Conservation (phyloP, 2,329 filamentous ascomycete genomes). For the Elsinoe fawcettii region DNA sequence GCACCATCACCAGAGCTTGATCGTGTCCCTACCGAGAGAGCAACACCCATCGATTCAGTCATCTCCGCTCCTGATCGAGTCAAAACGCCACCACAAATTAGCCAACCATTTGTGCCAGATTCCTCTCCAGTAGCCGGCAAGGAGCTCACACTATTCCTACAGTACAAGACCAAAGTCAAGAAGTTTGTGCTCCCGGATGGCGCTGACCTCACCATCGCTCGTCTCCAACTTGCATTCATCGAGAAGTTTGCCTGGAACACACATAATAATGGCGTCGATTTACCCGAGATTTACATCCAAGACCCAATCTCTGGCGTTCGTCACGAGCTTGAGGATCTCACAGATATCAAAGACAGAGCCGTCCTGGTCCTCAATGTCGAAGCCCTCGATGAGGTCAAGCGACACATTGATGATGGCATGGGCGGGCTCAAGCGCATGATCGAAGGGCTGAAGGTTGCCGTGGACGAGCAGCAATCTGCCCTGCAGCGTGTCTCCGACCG, state of each 20-base stretch:
- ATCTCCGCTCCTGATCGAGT: conserved; percentile 19
- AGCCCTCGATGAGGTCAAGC: conserved; percentile 88
- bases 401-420: conserved; percentile 88
- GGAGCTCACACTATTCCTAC: conserved; percentile 85
- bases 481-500: conserved; percentile 83
- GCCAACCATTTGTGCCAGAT: conserved; percentile 39
- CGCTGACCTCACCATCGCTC: conserved; percentile 74
- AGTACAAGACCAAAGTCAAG: conserved; percentile 96
- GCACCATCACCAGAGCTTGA: background rate
- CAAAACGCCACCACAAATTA: conserved; percentile 32
- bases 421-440: conserved; percentile 71
- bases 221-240: conserved; percentile 90
- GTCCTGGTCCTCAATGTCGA: conserved; percentile 95
- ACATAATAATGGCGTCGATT: conserved; percentile 81
- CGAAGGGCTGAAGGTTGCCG: conserved; percentile 74
- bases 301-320: conserved; percentile 93
- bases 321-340: conserved; percentile 88
- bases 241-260: conserved; percentile 99
- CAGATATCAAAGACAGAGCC: conserved; percentile 86
- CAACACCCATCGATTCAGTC: conserved; percentile 4
- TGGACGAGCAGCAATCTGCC: conserved; percentile 74
- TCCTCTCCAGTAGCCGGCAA: conserved; percentile 68
- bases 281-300: conserved; percentile 97
- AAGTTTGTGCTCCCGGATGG: conserved; percentile 87
- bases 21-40: background rate